Conservation (phyloP, 345 rosid species). For the Syzygium jambos region DNA sequence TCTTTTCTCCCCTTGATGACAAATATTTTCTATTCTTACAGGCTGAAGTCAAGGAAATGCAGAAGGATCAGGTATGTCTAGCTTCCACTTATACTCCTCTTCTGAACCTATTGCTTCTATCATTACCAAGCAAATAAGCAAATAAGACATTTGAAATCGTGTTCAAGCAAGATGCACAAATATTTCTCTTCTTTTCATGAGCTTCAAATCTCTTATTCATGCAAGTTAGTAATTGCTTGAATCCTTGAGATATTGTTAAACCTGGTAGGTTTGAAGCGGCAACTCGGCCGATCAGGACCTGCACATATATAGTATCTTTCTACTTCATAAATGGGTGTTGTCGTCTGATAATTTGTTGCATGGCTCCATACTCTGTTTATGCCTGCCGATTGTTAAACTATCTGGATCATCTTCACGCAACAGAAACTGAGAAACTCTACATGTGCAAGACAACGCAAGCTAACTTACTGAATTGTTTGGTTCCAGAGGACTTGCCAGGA, state of each 20-base stretch:
- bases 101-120: neutral
- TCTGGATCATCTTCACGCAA: neutral
- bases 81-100: neutral
- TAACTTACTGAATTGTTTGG: neutral
- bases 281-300: neutral
- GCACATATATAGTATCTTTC: neutral
- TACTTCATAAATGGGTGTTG: neutral
- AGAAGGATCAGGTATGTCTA: slow-evolving; percentile 10
- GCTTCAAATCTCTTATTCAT: neutral
- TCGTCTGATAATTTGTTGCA: neutral
- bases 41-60: slow-evolving; percentile 4
- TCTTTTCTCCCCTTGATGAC: neutral
- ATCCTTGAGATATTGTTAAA: neutral
- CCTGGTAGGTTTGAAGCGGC: neutral
- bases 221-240: neutral
- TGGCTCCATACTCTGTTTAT: neutral
- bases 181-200: neutral
- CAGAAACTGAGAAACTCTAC: neutral
- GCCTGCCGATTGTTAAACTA: neutral
- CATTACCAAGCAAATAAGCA: neutral
- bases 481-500: neutral
- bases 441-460: neutral
- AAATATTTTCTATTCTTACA: neutral
- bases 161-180: neutral
- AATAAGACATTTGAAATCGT: neutral